Conservation (phyloP, 805 yeast genomes). For the Candida tammaniensis region DNA sequence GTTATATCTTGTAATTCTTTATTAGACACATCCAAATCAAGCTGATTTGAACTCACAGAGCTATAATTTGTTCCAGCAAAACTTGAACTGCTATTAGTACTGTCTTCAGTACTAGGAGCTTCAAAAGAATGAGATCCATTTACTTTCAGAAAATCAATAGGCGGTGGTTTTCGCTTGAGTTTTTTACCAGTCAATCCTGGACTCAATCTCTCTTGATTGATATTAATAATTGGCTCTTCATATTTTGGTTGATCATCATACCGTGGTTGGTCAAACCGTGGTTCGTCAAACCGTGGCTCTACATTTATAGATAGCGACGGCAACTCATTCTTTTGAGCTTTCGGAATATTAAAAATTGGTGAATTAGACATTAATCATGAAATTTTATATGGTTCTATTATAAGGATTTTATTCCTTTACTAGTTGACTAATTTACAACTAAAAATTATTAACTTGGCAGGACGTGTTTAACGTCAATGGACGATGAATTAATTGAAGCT, state of each 20-base stretch:
- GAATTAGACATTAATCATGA: too few species aligned
- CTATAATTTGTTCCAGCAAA: too few species aligned
- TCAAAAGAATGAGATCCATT: conserved; percentile 22
- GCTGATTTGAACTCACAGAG: conserved; percentile 1
- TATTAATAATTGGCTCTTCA: too few species aligned
- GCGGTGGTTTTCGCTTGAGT: conserved; percentile 37
- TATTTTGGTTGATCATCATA: too few species aligned
- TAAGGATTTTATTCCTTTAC: too few species aligned
- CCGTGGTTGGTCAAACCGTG: too few species aligned
- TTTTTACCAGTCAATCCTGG: conserved; percentile 11
- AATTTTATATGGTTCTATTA: too few species aligned
- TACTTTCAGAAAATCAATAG: conserved; percentile 38
- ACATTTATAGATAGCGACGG: conserved; percentile 13
- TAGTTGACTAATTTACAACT: too few species aligned
- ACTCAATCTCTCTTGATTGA: not conserved
- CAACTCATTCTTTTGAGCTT: conserved; percentile 20
- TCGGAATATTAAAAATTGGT: conserved; percentile 36
- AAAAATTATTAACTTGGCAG: too few species aligned
- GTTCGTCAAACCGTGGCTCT: not conserved
- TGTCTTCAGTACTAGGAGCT: not conserved
- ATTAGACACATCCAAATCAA: conserved; percentile 1
- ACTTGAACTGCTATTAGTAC: conserved; percentile 1
- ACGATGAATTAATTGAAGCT: too few species aligned
- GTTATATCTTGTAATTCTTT: conserved; percentile 42
- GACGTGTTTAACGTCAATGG: too few species aligned